Base-by-base conservation (phyloP, 2,329 filamentous ascomycete species). In the Fonsecaea monophora region DNA sequence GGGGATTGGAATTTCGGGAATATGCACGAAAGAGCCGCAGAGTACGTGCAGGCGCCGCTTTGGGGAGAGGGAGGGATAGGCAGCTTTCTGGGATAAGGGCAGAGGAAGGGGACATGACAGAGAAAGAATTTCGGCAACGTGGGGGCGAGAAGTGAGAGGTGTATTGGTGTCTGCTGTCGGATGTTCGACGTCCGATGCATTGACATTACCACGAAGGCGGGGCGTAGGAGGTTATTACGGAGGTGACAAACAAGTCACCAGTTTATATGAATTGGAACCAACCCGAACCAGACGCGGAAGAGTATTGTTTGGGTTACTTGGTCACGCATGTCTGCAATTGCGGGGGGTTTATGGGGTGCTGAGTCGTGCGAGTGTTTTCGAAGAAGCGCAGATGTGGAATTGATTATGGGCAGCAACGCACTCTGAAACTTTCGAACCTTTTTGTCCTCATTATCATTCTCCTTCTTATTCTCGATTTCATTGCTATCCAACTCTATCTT, bases 41-140 rank as follows among this genome's bases (percentile, higher is more conserved):
- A 83, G 72, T 82, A 82, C 70, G 82, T 83, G 10, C 80, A 82
- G 65, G 80, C 81, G 15, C 80, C 81, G 2, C 71, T 82, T 12
- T 82, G 81, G 81, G 71, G 71, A 7, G 68, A 70, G 10, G 60
- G 50, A 15, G 59, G 38, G 5, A 40, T 58, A 12, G 62, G 62
- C 13, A 59, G 58, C 30, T 66, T 42, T 25, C 10, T 35, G 9
- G 58, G 53, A 30, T 55, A 55, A n/a, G 32, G 18, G 12, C 45
- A 50, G 4, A 10, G n/a, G 21, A 7, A 9, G 9, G 9, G 9
- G 18, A 50, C 18, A n/a, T 7, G 40, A n/a, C 15, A 5, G 40
- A 42, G 15, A 7, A 42, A 25, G 42, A 12, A 32, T 32, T 32
- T 32, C 30, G 30, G 30, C 30, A 32, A 32, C 30, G 30, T 4